Evolutionary conservation across 345 rosid genomes (phyloP).

Genomic region (Eucalyptus cloeziana): DNA sequence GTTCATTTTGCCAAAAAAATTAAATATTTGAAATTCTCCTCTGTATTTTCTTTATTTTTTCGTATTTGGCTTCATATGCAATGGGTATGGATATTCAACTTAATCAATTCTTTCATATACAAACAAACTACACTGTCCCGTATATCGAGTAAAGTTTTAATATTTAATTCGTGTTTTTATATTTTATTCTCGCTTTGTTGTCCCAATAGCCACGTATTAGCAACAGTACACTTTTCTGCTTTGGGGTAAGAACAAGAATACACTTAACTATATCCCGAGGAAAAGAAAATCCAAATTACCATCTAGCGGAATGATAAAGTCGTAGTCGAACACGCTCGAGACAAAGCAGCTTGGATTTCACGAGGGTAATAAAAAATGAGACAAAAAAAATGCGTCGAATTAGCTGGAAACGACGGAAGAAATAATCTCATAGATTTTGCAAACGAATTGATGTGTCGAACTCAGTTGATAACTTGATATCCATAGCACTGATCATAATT

Average conservation of each 20-base stretch:
- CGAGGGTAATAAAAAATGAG: neutral
- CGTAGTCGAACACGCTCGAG: neutral
- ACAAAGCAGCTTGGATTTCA: neutral
- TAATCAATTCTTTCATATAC: neutral
- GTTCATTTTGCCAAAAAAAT: neutral
- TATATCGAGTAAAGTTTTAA: neutral
- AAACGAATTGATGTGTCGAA: neutral
- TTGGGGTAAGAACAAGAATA: neutral
- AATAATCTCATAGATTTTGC: neutral
- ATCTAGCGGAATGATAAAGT: neutral
- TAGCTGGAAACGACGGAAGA: too few relatives aligned
- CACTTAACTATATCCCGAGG: neutral
- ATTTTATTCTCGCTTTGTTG: too few relatives aligned
- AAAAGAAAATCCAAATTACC: neutral
- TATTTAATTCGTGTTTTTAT: neutral
- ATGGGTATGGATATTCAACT: neutral
- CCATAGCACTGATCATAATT: neutral
- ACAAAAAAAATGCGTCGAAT: neutral
- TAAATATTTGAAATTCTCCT: neutral
- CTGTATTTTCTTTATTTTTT: neutral
- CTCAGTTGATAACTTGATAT: neutral
- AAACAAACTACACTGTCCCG: neutral
- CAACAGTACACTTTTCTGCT: neutral
- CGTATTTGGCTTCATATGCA: neutral
- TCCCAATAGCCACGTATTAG: neutral